Evolutionary conservation across 495 filamentous ascomycete species (phyloP), one percentile per base, ranked within the genome.

Genomic region (Halenospora varia): DNA sequence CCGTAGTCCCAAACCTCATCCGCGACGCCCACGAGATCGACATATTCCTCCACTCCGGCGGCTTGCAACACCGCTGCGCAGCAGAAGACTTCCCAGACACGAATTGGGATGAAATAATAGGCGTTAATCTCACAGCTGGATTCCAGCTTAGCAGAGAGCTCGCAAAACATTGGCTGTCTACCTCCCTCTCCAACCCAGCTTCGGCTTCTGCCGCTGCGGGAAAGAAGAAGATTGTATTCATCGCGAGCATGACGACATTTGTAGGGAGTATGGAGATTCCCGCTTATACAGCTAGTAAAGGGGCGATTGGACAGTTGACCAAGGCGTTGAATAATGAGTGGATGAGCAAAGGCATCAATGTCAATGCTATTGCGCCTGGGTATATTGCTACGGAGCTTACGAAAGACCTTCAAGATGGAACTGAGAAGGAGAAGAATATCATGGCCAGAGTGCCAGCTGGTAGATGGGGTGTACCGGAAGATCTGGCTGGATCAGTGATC

Each of bases 41-140:
- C 20, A 90, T 95, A 65, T 79, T 95, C 2, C 71, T 94, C 55
- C 93, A 91, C 72, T 89, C 85, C 69, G 90, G 87, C n/a, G 90
- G 90, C 18, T 89, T 95, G 69, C 87, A 93, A 66, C 78, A 84
- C 25, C 79, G 91, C 8, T 87, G 93, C 62, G 80, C 92, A 0
- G 80, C 84, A 41, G 82, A 92, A 52, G 57, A 77, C 54, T 96
- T 95, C 70, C 92, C 90, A 0, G 81, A 86, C 60, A 71, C 76
- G 42, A 89, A 94, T 72, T 96, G 89, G 80, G 80, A 87, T 63
- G 83, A 87, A 68, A 80, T 96, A 23, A 73, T 96, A 20, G 82
- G 92, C 70, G 82, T 90, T 9, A 96, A 96, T 75, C 82, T 94
- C 4, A 86, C 80, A 57, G 76, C 83, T 13, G 88, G 92, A 26